phyloP scores from a whole-genome alignment of 2,329 filamentous ascomycete genomes.

The Aspergillus persii region DNA sequence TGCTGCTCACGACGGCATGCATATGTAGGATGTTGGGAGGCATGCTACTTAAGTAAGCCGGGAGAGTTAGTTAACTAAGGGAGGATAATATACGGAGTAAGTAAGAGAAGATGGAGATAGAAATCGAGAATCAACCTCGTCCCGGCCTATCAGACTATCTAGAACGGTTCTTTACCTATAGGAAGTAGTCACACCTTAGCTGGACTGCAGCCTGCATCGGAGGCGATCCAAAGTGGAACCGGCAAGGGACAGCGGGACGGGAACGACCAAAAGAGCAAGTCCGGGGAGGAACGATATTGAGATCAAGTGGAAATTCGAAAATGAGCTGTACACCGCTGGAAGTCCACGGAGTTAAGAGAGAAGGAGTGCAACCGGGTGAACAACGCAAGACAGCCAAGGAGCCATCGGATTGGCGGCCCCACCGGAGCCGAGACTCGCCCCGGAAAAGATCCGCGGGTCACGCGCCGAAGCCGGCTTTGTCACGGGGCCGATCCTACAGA shows the following conservation, averaged over 20 bases:
- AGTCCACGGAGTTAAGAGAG: too few species aligned
- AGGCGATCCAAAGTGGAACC: background rate
- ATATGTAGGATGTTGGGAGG: background rate
- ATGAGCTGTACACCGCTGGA: too few species aligned
- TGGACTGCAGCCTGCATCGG: background rate
- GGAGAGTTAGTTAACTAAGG: background rate
- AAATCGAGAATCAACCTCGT: too few species aligned
- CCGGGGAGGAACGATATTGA: constrained; percentile 9
- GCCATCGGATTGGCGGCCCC: constrained; percentile 19
- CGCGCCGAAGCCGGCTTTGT: constrained; percentile 12
- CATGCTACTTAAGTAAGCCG: background rate
- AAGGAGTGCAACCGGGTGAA: background rate
- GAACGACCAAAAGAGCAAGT: constrained; percentile 21
- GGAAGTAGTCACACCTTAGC: too few species aligned
- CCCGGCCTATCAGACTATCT: too few species aligned
- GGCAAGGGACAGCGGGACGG: constrained; percentile 1
- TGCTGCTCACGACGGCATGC: background rate
- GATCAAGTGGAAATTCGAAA: too few species aligned
- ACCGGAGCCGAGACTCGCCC: constrained; percentile 15
- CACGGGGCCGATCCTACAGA: constrained; percentile 10
- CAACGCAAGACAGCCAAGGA: background rate
- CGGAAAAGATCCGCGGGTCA: constrained; percentile 20
- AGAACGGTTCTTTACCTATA: too few species aligned
- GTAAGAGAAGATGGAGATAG: too few species aligned
- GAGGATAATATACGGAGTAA: background rate